These are phyloP conservation scores for Penicillium salamii DNA, from an alignment of 495 filamentous ascomycete genomes.

Conservation along the genomic window DNA sequence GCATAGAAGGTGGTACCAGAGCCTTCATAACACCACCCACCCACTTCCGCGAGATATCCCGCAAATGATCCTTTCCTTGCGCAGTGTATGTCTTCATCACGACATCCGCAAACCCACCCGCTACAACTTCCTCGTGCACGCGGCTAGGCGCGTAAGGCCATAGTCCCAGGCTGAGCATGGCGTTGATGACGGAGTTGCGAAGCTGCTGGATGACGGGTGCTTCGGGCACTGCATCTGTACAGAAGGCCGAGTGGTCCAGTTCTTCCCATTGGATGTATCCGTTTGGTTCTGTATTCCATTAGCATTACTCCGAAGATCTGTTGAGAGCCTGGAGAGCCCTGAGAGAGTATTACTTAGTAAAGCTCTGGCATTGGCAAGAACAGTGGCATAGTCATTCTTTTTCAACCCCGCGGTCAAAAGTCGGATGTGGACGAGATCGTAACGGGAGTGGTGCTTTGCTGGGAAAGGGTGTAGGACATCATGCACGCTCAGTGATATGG, in stretches of 20 bases:
- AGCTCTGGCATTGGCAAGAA: conserved; percentile 21
- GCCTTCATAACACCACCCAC: conserved; percentile 15
- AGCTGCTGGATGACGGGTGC: conserved; percentile 6
- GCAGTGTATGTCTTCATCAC: conserved; percentile 12
- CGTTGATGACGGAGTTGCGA: conserved; percentile 8
- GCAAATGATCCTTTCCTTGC: conserved; percentile 10
- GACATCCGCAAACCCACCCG: conserved; percentile 8
- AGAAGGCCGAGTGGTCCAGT: conserved; percentile 18
- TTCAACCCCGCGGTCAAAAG: conserved; percentile 27
- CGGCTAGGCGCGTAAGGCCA: conserved; percentile 11
- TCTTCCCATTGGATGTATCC: conserved; percentile 42
- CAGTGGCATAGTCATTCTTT: conserved; percentile 15
- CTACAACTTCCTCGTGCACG: conserved; percentile 10
- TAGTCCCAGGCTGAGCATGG: conserved; percentile 14
- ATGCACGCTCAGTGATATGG: conserved; percentile 24
- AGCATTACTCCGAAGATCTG: not conserved
- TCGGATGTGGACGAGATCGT: conserved; percentile 37
- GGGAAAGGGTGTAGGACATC: conserved; percentile 31
- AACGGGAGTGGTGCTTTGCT: conserved; percentile 20
- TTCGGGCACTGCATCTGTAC: conserved; percentile 12
- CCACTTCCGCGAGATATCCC: conserved; percentile 11
- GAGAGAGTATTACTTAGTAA: conserved; percentile 29
- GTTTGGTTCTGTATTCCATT: conserved; percentile 21
- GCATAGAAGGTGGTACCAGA: conserved; percentile 13
- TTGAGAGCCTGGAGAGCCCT: no score